phyloP scores from a whole-genome alignment of 2,329 filamentous ascomycete genomes.

The Didymella glomerata region DNA sequence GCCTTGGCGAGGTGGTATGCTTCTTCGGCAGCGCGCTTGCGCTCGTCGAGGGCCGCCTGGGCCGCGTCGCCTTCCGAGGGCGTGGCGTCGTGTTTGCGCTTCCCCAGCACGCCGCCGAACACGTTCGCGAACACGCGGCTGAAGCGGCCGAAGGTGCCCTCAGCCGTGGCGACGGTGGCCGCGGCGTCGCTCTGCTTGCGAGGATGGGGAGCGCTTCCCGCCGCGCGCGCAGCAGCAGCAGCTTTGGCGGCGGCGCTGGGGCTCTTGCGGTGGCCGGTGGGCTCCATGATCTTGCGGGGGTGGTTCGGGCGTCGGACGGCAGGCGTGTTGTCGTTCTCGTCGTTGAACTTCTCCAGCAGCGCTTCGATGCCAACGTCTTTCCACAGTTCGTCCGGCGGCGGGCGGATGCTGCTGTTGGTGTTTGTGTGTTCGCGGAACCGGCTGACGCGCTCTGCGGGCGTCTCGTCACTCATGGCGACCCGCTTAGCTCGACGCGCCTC shows the following conservation, averaged over 20 bases:
- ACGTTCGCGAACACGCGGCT: slow-evolving; percentile 39
- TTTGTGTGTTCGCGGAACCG: slow-evolving; percentile 45
- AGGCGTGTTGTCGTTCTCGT: slow-evolving; percentile 34
- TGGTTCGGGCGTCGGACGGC: slow-evolving; percentile 9
- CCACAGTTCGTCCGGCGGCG: slow-evolving; percentile 45
- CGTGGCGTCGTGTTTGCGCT: slow-evolving; percentile 34
- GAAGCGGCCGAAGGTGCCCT: slow-evolving; percentile 42
- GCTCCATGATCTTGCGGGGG: slow-evolving; percentile 5
- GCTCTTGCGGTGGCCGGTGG: slow-evolving; percentile 2
- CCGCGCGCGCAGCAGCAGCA: background rate
- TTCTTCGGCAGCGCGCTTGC: slow-evolving; percentile 42
- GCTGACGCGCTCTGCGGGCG: slow-evolving; percentile 35
- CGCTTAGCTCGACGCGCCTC: background rate
- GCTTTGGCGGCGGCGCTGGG: background rate
- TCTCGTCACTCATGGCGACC: slow-evolving; percentile 25
- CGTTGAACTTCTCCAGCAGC: slow-evolving; percentile 37
- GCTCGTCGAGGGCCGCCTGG: slow-evolving; percentile 33
- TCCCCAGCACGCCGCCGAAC: slow-evolving; percentile 40
- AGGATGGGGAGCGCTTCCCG: slow-evolving; percentile 1
- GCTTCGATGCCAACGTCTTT: slow-evolving; percentile 36
- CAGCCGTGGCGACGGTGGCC: slow-evolving; percentile 17
- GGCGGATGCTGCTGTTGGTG: slow-evolving; percentile 38
- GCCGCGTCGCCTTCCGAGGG: slow-evolving; percentile 8
- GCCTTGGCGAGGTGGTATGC: slow-evolving; percentile 46
- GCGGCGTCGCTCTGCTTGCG: slow-evolving; percentile 14